phyloP scores from a whole-genome alignment of 768 basidiomycete genomes.

The Macrolepiota dolichaula region DNA sequence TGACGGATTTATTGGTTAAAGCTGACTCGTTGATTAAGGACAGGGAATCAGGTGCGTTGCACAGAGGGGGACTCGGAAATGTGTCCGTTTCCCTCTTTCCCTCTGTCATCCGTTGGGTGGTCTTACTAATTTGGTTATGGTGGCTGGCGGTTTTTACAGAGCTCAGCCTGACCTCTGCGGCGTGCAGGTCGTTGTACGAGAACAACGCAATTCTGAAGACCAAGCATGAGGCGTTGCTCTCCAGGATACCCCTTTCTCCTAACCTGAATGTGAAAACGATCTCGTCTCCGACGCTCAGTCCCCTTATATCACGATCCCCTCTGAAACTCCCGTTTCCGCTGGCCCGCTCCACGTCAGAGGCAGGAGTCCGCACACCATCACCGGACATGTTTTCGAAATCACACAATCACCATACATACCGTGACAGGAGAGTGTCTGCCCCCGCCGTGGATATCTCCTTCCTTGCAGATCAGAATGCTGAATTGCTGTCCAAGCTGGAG shows the following conservation, averaged over 20 bases:
- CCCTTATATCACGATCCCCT: constrained; percentile 15
- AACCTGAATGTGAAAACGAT: constrained; percentile 22
- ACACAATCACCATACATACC: constrained; percentile 25
- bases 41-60: constrained; percentile 64
- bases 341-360: constrained; percentile 16
- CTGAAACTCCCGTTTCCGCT: neutral
- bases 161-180: constrained; percentile 62
- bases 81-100: constrained; percentile 2
- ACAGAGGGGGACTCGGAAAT: neutral
- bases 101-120: neutral
- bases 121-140: constrained; percentile 1
- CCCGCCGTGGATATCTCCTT: constrained; percentile 65
- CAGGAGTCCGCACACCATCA: neutral
- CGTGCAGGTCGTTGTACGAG: constrained; percentile 67
- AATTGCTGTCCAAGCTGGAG: constrained; percentile 73
- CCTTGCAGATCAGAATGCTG: constrained; percentile 81
- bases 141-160: constrained; percentile 36
- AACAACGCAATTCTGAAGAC: constrained; percentile 65
- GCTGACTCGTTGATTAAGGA: constrained; percentile 76
- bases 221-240: constrained; percentile 69
- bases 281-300: constrained; percentile 34
- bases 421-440: constrained; percentile 51
- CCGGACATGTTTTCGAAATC: constrained; percentile 3
- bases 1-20: constrained; percentile 64
- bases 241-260: constrained; percentile 51